Conservation (phyloP, 2,329 filamentous ascomycete genomes). For the Talaromyces sp. region DNA sequence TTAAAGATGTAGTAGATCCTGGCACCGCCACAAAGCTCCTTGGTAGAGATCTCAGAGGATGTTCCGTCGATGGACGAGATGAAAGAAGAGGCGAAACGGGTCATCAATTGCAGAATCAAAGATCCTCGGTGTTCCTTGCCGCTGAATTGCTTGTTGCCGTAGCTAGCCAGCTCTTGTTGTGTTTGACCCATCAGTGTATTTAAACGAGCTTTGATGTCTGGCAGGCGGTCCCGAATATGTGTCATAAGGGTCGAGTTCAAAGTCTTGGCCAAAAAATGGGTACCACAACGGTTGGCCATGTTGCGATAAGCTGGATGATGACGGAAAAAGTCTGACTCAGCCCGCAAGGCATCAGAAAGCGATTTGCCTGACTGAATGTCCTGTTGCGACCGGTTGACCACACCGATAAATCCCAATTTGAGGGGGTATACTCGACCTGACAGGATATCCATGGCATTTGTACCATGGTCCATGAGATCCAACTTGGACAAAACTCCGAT, state of each 20-base stretch:
- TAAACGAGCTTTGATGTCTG: conserved; percentile 95
- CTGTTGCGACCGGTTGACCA: conserved; percentile 96
- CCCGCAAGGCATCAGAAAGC: conserved; percentile 86
- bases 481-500: conserved; percentile 97
- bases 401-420: conserved; percentile 96
- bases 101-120: conserved; percentile 95
- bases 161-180: conserved; percentile 95
- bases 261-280: conserved; percentile 90
- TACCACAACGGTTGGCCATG: conserved; percentile 90
- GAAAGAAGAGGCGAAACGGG: conserved; percentile 94
- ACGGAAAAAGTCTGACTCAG: conserved; percentile 92
- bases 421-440: conserved; percentile 94
- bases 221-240: conserved; percentile 92
- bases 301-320: conserved; percentile 97
- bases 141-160: conserved; percentile 96
- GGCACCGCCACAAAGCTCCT: conserved; percentile 92
- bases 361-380: conserved; percentile 96
- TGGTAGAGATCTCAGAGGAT: conserved; percentile 97
- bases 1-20: conserved; percentile 99
- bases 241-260: conserved; percentile 94
- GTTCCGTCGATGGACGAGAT: conserved; percentile 99
- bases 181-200: conserved; percentile 99
- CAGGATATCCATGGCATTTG: conserved; percentile 96
- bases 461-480: conserved; percentile 98
- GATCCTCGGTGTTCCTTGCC: conserved; percentile 96